Conservation (phyloP, 129 eudicot species). For the Helianthus annuus region DNA sequence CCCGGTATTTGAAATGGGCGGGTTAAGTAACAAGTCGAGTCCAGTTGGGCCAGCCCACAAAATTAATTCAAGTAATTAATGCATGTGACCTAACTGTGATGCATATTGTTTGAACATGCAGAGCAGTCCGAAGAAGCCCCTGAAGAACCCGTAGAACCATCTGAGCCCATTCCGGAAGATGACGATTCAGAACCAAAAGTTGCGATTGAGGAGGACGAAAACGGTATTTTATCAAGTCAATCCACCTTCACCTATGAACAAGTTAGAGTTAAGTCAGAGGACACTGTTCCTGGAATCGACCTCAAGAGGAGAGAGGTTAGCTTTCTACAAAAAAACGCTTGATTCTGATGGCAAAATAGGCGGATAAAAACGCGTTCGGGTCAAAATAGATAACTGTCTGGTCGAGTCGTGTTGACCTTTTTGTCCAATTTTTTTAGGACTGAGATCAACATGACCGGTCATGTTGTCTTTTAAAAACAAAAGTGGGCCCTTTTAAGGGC, state of each 20-base stretch:
- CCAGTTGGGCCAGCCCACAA: neutral
- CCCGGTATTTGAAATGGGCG: conserved; percentile 49
- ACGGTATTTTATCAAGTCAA: conserved; percentile 55
- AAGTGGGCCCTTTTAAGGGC: neutral
- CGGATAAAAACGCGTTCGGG: neutral
- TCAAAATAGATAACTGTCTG: neutral
- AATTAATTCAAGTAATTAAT: neutral
- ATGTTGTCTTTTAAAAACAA: neutral
- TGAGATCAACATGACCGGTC: neutral
- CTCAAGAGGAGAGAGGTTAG: conserved; percentile 89
- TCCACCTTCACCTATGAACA: conserved; percentile 72
- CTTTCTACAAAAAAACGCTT: neutral
- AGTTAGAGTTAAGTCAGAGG: conserved; percentile 71
- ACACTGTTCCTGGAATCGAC: conserved; percentile 78
- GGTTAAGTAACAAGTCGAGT: conserved; percentile 40
- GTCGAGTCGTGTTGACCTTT: neutral
- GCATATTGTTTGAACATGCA: conserved; percentile 17
- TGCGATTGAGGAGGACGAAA: conserved; percentile 62
- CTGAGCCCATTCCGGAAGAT: conserved; percentile 48
- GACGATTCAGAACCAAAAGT: conserved; percentile 54
- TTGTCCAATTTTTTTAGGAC: neutral
- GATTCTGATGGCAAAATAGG: neutral
- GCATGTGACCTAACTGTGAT: neutral
- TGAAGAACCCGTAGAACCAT: conserved; percentile 36
- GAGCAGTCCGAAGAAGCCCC: conserved; percentile 44